Evolutionary conservation across 2,329 filamentous ascomycete genomes (phyloP).

Genomic region (Coniochaeta sp.): DNA sequence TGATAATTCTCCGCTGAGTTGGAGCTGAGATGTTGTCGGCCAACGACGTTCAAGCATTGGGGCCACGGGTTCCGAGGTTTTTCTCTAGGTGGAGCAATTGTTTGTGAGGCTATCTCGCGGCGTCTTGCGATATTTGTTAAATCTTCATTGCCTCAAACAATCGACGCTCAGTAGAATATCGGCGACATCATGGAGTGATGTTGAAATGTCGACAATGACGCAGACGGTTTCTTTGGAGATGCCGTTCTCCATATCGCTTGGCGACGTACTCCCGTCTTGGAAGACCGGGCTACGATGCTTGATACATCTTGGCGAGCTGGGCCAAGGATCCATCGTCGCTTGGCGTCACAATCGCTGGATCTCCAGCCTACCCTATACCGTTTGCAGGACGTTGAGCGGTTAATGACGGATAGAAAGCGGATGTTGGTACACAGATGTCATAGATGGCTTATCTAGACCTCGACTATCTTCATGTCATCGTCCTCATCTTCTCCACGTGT

Average conservation of each 20-base stretch:
- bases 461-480: constrained; percentile 47
- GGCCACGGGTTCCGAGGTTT: not conserved
- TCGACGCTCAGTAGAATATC: no score
- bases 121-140: not conserved
- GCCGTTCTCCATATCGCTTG: not conserved
- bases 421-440: not conserved
- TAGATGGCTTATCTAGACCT: constrained; percentile 31
- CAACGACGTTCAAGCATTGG: not conserved
- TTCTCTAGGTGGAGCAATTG: not conserved
- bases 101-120: not conserved
- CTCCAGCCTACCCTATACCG: not conserved
- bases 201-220: not conserved
- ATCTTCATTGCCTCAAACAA: not conserved
- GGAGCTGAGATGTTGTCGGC: not conserved
- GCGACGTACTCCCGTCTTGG: not conserved
- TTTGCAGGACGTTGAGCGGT: no score
- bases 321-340: not conserved
- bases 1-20: not conserved
- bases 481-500: constrained; percentile 32
- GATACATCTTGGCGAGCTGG: not conserved
- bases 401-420: not conserved
- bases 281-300: not conserved
- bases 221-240: not conserved
- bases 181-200: not conserved
- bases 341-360: not conserved